Evolutionary conservation across 805 yeast species (phyloP).

Genomic region (Spathaspora gorwiae): DNA sequence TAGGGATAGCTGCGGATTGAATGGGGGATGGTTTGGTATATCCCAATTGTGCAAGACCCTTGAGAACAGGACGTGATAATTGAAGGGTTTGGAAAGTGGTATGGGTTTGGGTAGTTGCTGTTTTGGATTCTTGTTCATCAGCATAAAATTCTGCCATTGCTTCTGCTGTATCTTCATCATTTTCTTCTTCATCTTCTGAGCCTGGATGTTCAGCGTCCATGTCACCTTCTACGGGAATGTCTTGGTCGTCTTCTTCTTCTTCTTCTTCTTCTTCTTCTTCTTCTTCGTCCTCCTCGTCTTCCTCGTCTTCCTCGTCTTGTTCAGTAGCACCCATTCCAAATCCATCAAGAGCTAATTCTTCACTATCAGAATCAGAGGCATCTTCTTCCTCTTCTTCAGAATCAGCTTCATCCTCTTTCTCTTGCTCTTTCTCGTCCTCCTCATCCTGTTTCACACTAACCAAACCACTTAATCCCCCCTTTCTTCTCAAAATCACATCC

Average conservation of each 20-base stretch:
- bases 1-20: constrained; percentile 90
- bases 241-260: constrained; percentile 35
- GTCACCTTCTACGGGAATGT: constrained; percentile 22
- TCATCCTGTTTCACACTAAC: constrained; percentile 47
- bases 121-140: constrained; percentile 44
- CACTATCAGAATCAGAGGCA: constrained; percentile 23
- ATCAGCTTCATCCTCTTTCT: constrained; percentile 26
- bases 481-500: constrained; percentile 80
- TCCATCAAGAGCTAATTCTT: constrained; percentile 40
- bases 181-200: constrained; percentile 22
- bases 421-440: constrained; percentile 17
- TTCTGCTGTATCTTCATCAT: constrained; percentile 62
- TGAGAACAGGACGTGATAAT: constrained; percentile 84
- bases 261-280: constrained; percentile 20
- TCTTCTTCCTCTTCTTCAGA: constrained; percentile 31
- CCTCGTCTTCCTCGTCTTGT: constrained; percentile 28
- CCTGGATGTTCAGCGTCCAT: constrained; percentile 28
- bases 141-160: constrained; percentile 80
- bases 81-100: constrained; percentile 70
- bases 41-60: constrained; percentile 76
- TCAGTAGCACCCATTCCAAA: constrained; percentile 46
- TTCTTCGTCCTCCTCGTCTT: constrained; percentile 23
- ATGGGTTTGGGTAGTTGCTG: constrained; percentile 49
- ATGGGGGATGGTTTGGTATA: constrained; percentile 90
- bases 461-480: constrained; percentile 78